Evolutionary conservation across 441 rosid genomes (phyloP), one percentile per base, ranked within the genome.

Genomic region (Syzygium malaccense): DNA sequence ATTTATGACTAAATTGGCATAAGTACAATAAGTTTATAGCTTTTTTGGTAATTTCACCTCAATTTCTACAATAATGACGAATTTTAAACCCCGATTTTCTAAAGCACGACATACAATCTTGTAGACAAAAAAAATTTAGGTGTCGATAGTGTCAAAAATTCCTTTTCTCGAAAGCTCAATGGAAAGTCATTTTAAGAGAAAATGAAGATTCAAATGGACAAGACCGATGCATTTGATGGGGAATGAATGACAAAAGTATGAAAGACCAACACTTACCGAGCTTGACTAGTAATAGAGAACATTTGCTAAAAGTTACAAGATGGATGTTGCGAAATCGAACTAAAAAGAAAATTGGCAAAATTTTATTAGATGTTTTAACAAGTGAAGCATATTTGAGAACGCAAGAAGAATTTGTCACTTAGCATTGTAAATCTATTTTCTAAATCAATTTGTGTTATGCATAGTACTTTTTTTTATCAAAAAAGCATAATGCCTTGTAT

Each of bases 151-250:
- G 55, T 89, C 49, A 64, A 88, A 18, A 89, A 56, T 14, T 91
- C 53, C 88, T 92, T 93, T 87, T 45, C 93, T 56, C 87, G 25
- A 9, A 78, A 75, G 55, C 89, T 92, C 64, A 26, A 89, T 11
- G 89, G 92, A 8, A 93, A 90, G 54, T 87, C 93, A 75, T 87
- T 86, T 90, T 62, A 93, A 86, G 92, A 92, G 37, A 15, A 55
- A 12, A 86, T 91, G 92, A 94, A 84, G 89, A 86, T 91, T 79
- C 53, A 56, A 11, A 17, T 11, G 20, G 33, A 33, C 25, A 32
- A 8, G 78, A 17, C 13, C 18, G 13, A 66, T 32, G 78, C 41
- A 20, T 18, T 66, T 20, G 45, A 66, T 17, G 45, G 20, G 5
- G 25, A 32, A 32, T 18, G 78, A 32, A 4, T 32, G 45, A 66